These are phyloP conservation scores for Porphyrellus cyaneotinctus DNA, from an alignment of 768 basidiomycete genomes.

Conservation along the genomic window DNA sequence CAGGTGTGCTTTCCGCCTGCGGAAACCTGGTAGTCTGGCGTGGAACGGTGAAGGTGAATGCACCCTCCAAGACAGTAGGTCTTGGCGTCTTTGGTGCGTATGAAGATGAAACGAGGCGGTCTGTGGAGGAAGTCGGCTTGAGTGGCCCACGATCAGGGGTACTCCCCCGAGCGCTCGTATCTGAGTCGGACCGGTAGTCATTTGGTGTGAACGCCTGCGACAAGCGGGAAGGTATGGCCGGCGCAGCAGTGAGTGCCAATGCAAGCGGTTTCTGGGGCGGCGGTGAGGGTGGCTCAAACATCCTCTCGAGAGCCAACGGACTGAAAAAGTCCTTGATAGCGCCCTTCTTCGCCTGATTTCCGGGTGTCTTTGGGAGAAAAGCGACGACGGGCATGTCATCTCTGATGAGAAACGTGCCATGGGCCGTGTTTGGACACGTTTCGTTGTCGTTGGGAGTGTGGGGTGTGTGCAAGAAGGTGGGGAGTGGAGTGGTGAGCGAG, in stretches of 20 bases:
- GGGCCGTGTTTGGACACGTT: conserved; percentile 32
- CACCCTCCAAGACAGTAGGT: conserved; percentile 44
- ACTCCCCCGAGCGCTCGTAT: conserved; percentile 11
- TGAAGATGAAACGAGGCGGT: conserved; percentile 1
- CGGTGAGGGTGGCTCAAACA: conserved; percentile 93
- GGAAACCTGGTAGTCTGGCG: conserved; percentile 42
- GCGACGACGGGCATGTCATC: conserved; percentile 57
- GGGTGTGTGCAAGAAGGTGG: conserved; percentile 45
- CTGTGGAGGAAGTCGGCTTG: conserved; percentile 10
- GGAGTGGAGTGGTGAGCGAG: conserved; percentile 57
- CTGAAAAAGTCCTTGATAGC: conserved; percentile 81
- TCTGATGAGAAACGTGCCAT: conserved; percentile 73
- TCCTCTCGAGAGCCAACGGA: conserved; percentile 78
- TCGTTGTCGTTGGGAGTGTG: conserved; percentile 30
- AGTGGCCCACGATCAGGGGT: conserved; percentile 5
- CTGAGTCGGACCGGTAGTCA: conserved; percentile 27
- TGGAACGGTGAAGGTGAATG: conserved; percentile 76
- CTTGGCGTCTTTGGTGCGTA: conserved; percentile 39
- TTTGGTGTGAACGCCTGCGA: conserved; percentile 35
- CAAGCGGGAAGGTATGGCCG: conserved; percentile 33
- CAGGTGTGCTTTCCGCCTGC: conserved; percentile 63
- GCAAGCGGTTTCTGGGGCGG: conserved; percentile 36
- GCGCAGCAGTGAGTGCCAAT: conserved; percentile 27
- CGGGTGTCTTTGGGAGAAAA: conserved; percentile 64
- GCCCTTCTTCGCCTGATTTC: conserved; percentile 49